Evolutionary conservation across 345 rosid species (phyloP), one percentile per base, ranked within the genome.

Genomic region (Hibiscus mutabilis): DNA sequence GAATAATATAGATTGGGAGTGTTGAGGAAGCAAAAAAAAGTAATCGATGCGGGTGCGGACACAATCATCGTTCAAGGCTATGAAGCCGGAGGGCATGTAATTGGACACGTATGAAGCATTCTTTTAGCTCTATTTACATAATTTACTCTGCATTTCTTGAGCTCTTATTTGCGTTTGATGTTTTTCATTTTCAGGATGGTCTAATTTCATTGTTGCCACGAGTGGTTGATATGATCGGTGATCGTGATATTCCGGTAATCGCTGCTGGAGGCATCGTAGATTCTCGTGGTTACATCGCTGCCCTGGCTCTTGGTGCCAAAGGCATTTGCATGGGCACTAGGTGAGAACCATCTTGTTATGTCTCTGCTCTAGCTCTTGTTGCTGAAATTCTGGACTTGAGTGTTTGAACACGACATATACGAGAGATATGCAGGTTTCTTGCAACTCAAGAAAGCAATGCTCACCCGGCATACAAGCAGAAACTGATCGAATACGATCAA

Each of bases 41-140:
- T 87, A 11, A 52, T 86, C 27, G 42, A 68, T 68, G 88, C 79
- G 37, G 91, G 92, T 58, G 92, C 84, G 8, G 98, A 92, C 77
- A 96, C 94, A 0, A 86, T 92, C 71, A 92, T 88, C 31, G 86
- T 92, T 66, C 98, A 92, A 84, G 98, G 95, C 49, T 85, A 76
- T 58, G 98, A 88, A 86, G 98, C 95, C 3, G 96, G 95, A 35
- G 98, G 98, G 12, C 96, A 92, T 83, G 86, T 92, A 11, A 83
- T 84, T 71, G 91, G 98, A 55, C 87, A 88, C 91, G 97, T 87
- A 70, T 25, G 70, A 56, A n/a, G 52, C 22, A 14, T 65, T 25
- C n/a, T 4, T 58, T 46, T 14, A 51, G 6, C 52, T 68, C 3
- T 22, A 3, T 46, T 11, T 11, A 11, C 51, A 46, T 46, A 46